Base-by-base conservation (phyloP, 768 basidiomycete species). In the Trametopsis cervina region DNA sequence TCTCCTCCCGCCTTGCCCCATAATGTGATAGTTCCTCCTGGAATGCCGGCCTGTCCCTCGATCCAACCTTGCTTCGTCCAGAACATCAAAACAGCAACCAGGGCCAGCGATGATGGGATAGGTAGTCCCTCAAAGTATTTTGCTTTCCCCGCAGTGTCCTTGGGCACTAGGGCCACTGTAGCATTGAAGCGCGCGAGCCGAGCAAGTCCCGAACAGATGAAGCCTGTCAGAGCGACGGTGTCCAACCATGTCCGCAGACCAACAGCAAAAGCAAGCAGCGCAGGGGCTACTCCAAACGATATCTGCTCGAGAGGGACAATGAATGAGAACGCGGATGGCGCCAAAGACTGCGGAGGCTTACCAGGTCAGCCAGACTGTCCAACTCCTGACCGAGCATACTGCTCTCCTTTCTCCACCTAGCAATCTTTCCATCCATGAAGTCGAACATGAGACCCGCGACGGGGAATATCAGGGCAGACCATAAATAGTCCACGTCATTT, bases 181-280 rank as follows among this genome's bases (percentile, higher is more conserved):
- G 95, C 96, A 66, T 99, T 99, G 77, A 97, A 99, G 36, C 96
- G 83, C 9, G 96, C 96, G 26, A 99, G 84, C 42, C 96, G 85
- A 17, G 96, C 96, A 44, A 99, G 80, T 27, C 96, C 96, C 68
- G 86, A 90, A 62, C 95, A 97, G 57, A 96, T 91, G 65, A 97
- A 99, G 44, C 80, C 78, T 12, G 93, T 82, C 39, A 99, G 75
- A 51, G 83, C 71, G 54, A 94, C 76, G 1, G 86, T 89, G 70
- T 99, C 96, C 50, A 96, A 80, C 53, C 87, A 85, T 10, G 92
- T 95, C 52, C 89, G 80, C 47, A 98, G 78, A 46, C 96, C 96
- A 46, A 97, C 76, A 42, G 80, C 81, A 64, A 96, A 99, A 6
- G 86, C 90, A 26, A 96, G 70, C 38, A 98, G 74, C n/a, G 94